Percentiles rank a stretch among this genome's conserved stretches.
Conservation (phyloP, 192 early-diverging fungal species). For the Chytriomyces confervae region DNA sequence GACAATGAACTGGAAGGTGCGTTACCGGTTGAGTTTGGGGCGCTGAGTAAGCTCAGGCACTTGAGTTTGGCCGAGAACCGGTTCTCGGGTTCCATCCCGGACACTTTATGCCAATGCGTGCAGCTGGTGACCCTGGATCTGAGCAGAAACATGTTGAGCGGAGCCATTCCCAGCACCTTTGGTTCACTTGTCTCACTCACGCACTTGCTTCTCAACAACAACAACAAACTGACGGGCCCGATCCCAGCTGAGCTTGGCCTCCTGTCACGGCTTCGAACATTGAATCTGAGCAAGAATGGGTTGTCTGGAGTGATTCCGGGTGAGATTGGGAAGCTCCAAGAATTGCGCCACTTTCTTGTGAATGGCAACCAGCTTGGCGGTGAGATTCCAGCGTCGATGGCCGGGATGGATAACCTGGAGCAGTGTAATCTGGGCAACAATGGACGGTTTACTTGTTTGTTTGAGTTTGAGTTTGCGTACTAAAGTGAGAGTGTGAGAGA, state of each 20-base stretch:
- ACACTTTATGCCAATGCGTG: neutral
- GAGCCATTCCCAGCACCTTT: conserved; percentile 4
- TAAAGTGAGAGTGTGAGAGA: too few species aligned
- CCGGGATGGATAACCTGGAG: neutral
- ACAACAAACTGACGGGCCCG: neutral
- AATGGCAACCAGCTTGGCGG: conserved; percentile 1
- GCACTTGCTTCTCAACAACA: conserved; percentile 1
- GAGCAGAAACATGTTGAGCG: neutral
- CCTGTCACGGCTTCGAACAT: neutral
- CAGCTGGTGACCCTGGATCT: neutral
- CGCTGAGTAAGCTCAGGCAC: neutral
- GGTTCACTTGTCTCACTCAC: neutral
- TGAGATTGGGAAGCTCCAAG: neutral
- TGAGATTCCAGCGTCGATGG: neutral
- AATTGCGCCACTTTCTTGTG: neutral
- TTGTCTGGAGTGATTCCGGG: conserved; percentile 13
- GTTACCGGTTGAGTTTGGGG: conserved; percentile 2
- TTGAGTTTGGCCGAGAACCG: neutral
- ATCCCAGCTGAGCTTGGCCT: neutral
- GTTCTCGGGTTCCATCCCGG: conserved; percentile 10
- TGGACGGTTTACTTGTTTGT: neutral
- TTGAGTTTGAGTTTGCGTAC: neutral
- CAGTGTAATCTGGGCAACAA: neutral
- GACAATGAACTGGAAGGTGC: neutral
- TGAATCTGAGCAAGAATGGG: neutral